Conservation (phyloP, 2,329 filamentous ascomycete species). For the Fusarium camptoceras region DNA sequence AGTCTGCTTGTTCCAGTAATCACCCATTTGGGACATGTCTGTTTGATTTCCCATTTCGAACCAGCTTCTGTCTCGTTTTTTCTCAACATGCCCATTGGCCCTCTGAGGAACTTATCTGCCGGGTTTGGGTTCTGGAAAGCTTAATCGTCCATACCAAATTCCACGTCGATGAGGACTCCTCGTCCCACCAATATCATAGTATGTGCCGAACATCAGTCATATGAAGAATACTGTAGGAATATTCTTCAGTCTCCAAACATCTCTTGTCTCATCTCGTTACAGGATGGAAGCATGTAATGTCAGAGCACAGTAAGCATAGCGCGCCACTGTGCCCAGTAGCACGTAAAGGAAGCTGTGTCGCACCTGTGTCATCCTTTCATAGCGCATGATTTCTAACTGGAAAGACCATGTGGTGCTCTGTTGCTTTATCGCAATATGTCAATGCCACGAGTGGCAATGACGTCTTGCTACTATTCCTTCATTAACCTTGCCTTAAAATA, state of each 20-base stretch:
- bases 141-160: slow-evolving; percentile 24
- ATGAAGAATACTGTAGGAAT: slow-evolving; percentile 9
- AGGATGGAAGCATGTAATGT: slow-evolving; percentile 13
- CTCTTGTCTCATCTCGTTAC: slow-evolving; percentile 29
- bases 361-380: slow-evolving; percentile 7
- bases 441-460: slow-evolving; percentile 6
- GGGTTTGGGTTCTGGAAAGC: background rate
- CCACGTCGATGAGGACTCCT: slow-evolving; percentile 11
- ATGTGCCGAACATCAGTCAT: slow-evolving; percentile 6
- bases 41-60: slow-evolving; percentile 30
- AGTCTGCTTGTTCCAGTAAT: slow-evolving; percentile 14
- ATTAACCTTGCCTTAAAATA: slow-evolving; percentile 1
- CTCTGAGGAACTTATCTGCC: background rate
- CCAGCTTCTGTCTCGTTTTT: slow-evolving; percentile 31
- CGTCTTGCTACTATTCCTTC: background rate
- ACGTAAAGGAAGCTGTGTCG: slow-evolving; percentile 20
- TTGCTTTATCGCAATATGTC: slow-evolving; percentile 1
- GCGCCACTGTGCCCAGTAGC: slow-evolving; percentile 14
- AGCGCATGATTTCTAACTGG: slow-evolving; percentile 7
- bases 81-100: slow-evolving; percentile 19
- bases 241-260: slow-evolving; percentile 16
- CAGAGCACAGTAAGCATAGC: slow-evolving; percentile 12
- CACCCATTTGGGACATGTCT: slow-evolving; percentile 10
- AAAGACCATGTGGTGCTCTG: slow-evolving; percentile 1
- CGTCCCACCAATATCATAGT: background rate